phyloP scores from a whole-genome alignment of 352 stramenopile species.

The Hyphochytrium catenoides region DNA sequence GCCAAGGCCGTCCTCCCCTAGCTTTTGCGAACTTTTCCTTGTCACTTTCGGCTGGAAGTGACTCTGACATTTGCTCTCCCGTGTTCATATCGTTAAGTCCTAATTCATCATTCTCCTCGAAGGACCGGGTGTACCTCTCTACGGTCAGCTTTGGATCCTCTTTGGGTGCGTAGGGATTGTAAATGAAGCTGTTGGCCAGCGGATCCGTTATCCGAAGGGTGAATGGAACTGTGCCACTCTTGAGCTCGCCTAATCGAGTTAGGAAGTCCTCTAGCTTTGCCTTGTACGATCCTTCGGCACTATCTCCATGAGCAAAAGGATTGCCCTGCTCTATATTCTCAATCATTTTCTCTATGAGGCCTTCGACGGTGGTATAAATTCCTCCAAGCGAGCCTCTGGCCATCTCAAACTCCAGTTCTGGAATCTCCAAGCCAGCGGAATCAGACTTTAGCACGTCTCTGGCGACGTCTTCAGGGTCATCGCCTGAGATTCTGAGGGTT shows the following conservation, averaged over 20 bases:
- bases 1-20: too few species aligned
- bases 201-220: constrained; percentile 67
- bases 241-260: constrained; percentile 20
- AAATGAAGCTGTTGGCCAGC: constrained; percentile 72
- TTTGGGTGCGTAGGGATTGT: constrained; percentile 23
- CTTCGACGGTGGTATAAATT: constrained; percentile 79
- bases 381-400: constrained; percentile 58
- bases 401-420: constrained; percentile 73
- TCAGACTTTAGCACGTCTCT: constrained; percentile 79
- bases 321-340: constrained; percentile 44
- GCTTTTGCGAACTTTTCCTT: too few species aligned
- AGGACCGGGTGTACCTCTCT: constrained; percentile 55
- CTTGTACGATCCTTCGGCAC: constrained; percentile 28
- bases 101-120: constrained; percentile 72
- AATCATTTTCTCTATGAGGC: constrained; percentile 56
- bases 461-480: constrained; percentile 31
- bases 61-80: too few species aligned
- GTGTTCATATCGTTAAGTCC: constrained; percentile 79
- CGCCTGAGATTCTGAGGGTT: constrained; percentile 23
- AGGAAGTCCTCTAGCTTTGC: constrained; percentile 25
- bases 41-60: too few species aligned
- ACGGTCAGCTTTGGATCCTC: constrained; percentile 34
- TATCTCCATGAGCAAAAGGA: constrained; percentile 54
- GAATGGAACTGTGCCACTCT: constrained; percentile 42
- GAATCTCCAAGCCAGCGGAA: constrained; percentile 50